A percentile compares a stretch with the other conserved stretches of the same genome.
Conservation (phyloP, 2,329 filamentous ascomycete genomes). For the Amesomyces nigricolor region DNA sequence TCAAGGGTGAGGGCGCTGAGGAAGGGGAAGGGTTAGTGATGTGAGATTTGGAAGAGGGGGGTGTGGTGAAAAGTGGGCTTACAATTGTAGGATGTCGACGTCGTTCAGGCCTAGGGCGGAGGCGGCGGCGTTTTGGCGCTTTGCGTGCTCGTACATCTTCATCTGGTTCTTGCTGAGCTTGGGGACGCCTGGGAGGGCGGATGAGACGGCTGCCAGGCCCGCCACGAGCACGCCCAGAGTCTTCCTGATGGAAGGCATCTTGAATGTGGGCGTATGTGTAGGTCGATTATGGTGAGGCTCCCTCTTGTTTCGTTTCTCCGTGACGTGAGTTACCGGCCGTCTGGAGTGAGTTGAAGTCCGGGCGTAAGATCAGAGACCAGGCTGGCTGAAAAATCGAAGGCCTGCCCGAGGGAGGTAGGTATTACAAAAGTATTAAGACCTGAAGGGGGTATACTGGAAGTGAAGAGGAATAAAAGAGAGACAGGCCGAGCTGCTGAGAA, state of each 20-base stretch:
- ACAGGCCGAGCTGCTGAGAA: conserved; percentile 28
- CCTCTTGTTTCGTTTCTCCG: conserved; percentile 27
- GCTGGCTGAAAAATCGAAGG: conserved; percentile 31
- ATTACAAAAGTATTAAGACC: conserved; percentile 28
- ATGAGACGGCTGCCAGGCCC: conserved; percentile 40
- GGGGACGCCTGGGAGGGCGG: conserved; percentile 42
- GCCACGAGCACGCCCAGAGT: conserved; percentile 38
- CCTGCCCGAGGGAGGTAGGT: conserved; percentile 15
- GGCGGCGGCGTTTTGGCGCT: conserved; percentile 46
- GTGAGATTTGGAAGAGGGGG: neutral
- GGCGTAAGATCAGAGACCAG: conserved; percentile 35
- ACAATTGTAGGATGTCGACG: conserved; percentile 56
- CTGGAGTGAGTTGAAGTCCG: conserved; percentile 20
- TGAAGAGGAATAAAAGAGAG: conserved; percentile 18
- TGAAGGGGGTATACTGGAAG: neutral
- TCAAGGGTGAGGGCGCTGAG: conserved; percentile 64
- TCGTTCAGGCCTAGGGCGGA: conserved; percentile 44
- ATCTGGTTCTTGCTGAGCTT: conserved; percentile 42
- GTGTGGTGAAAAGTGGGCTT: conserved; percentile 25
- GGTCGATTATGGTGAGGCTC: conserved; percentile 20
- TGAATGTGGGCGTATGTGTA: conserved; percentile 22
- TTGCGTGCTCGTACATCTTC: conserved; percentile 42
- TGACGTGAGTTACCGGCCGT: conserved; percentile 26
- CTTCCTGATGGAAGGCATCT: conserved; percentile 45
- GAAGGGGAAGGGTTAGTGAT: conserved; percentile 21